phyloP scores from a whole-genome alignment of 2,329 filamentous ascomycete genomes.

The Hypocrella siamensis region DNA sequence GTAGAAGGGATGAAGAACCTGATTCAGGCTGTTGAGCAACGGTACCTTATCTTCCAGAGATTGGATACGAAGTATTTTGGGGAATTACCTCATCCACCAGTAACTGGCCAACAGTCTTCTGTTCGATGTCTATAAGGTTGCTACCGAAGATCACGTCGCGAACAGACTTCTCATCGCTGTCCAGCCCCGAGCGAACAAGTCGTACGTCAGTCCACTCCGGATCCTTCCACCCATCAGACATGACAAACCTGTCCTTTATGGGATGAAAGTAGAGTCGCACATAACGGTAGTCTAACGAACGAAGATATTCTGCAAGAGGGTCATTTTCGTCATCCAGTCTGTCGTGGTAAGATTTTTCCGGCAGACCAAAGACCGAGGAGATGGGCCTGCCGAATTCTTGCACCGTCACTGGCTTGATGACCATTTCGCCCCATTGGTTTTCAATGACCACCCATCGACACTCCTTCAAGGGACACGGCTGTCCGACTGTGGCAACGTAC shows the following conservation, averaged over 20 bases:
- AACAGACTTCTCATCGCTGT: conserved; percentile 72
- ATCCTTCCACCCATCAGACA: conserved; percentile 88
- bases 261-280: conserved; percentile 88
- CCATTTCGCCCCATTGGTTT: conserved; percentile 94
- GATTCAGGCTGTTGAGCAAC: not conserved
- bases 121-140: conserved; percentile 84
- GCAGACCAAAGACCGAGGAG: conserved; percentile 50
- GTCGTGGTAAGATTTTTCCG: conserved; percentile 42
- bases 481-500: conserved; percentile 64
- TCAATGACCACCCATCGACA: conserved; percentile 90
- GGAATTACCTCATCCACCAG: conserved; percentile 64
- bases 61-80: not conserved
- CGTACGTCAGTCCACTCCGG: conserved; percentile 71
- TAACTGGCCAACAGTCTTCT: conserved; percentile 71
- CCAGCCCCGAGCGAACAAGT: conserved; percentile 61
- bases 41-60: not conserved
- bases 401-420: conserved; percentile 51
- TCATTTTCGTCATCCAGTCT: conserved; percentile 48
- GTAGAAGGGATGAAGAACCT: conserved; percentile 95
- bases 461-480: conserved; percentile 48
- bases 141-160: conserved; percentile 77
- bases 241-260: conserved; percentile 70
- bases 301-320: conserved; percentile 58
- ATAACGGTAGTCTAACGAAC: conserved; percentile 81
- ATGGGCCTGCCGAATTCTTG: conserved; percentile 37